Percentiles rank a stretch among this genome's conserved stretches.
Evolutionary conservation across 148 eudicot genomes (phyloP).

Genomic region (Chenopodium suecicum): DNA sequence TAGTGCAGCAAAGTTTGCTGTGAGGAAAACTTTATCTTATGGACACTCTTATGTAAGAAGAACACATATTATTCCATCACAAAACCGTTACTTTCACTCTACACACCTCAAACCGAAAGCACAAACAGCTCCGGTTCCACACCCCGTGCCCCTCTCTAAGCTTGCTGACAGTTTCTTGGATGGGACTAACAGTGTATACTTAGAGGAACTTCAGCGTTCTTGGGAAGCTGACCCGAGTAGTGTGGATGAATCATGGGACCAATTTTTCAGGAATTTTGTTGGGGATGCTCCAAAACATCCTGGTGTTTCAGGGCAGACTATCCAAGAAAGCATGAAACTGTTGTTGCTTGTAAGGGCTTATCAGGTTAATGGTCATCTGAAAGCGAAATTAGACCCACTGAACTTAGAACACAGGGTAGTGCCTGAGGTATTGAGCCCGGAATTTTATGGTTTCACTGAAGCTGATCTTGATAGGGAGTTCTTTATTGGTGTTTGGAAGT

Average conservation of each 20-base stretch:
- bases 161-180: conserved; percentile 85
- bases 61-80: conserved; percentile 36
- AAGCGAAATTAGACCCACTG: conserved; percentile 82
- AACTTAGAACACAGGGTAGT: conserved; percentile 54
- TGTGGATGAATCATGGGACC: conserved; percentile 97
- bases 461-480: conserved; percentile 91
- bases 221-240: conserved; percentile 97
- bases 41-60: conserved; percentile 52
- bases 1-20: conserved; percentile 61
- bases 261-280: conserved; percentile 84
- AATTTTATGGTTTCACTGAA: conserved; percentile 69
- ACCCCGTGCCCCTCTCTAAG: conserved; percentile 78
- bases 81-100: conserved; percentile 14
- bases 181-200: conserved; percentile 90
- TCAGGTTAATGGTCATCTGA: conserved; percentile 90
- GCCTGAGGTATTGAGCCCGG: conserved; percentile 74
- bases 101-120: conserved; percentile 24
- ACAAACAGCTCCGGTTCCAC: conserved; percentile 72
- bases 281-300: conserved; percentile 69
- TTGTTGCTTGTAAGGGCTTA: conserved; percentile 82
- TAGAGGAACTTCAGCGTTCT: conserved; percentile 87
- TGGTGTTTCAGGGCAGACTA: conserved; percentile 86
- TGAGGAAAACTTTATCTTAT: conserved; percentile 56
- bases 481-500: conserved; percentile 87
- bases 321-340: conserved; percentile 88